Base-by-base conservation (phyloP, 2,329 filamentous ascomycete genomes). In the Fusarium protoensiforme region DNA sequence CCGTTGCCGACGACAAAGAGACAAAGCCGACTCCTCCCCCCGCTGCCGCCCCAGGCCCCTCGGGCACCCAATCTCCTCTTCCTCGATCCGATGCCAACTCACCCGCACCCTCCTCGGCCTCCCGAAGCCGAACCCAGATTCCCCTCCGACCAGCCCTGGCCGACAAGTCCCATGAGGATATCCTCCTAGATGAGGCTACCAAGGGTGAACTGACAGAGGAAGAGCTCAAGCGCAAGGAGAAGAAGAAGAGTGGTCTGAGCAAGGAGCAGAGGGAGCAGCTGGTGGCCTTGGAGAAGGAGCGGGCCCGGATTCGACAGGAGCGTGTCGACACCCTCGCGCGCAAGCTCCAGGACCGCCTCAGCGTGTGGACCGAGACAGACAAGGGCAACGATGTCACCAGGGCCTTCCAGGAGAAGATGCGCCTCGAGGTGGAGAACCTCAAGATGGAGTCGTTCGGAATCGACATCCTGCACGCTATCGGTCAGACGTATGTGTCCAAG, bases 401-500 rank as follows among this genome's bases (percentile, higher is more conserved):
- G 66, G 94, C 96, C 0, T 99, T 98, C 86, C 92, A 95, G 81
- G 94, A 96, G 81, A 98, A 99, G 89, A 98, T 94, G 75, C 90
- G 92, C 43, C 91, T 98, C 43, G 96, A 99, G 84, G 94, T 97
- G 29, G 96, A 99, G 86, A 97, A 98, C 80, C 87, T 99, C 77
- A 99, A 98, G 88, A 99, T 99, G 94, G 96, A 99, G 85, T 97
- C 94, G 0, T 99, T 99, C 78, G 96, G 96, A 60, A 88, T 99
- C 46, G 96, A 99, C 73, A 98, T 98, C 76, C 87, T 98, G 57
- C 96, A 98, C 82, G 95, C 96, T 53, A 97, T 99, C 78, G 96
- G 96, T 18, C 89, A 93, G 76, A 97, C 94, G 5, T 99, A 99
- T 83, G 84, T 96, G 31, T 91, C 92, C 81, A 98, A 98, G 84